Conservation (phyloP, 768 basidiomycete species). For the Russula sp. region DNA sequence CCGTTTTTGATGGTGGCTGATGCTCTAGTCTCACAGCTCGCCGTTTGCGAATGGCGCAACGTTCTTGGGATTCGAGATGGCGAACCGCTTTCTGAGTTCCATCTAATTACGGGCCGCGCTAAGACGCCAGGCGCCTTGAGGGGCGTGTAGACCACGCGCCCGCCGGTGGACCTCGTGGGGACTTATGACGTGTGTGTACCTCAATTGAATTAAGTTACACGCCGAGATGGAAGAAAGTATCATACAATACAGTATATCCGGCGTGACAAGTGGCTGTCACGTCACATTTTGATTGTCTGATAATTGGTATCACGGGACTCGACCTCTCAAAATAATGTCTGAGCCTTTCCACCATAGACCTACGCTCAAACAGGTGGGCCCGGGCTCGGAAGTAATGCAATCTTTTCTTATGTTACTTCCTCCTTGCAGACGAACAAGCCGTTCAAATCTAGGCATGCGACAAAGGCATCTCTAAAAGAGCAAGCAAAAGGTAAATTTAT, state of each 20-base stretch:
- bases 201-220: not conserved
- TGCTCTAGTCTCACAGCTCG: constrained; percentile 43
- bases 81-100: constrained; percentile 58
- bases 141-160: constrained; percentile 3
- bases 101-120: constrained; percentile 7
- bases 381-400: not conserved
- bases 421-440: constrained; percentile 69
- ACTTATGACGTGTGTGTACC: not conserved
- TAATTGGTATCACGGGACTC: not conserved
- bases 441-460: constrained; percentile 88
- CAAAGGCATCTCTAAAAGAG: constrained; percentile 78
- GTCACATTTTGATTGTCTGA: not conserved
- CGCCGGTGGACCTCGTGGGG: not conserved
- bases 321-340: constrained; percentile 28
- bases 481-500: constrained; percentile 62
- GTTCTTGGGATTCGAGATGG: constrained; percentile 93
- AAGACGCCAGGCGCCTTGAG: not conserved
- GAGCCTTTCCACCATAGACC: constrained; percentile 60
- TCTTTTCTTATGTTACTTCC: constrained; percentile 1
- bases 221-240: not conserved
- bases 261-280: constrained; percentile 8
- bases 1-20: constrained; percentile 10
- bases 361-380: constrained; percentile 73
- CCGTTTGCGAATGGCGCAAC: constrained; percentile 97
- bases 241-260: not conserved